Conservation (phyloP, 2,329 filamentous ascomycete species). For the Thermochaetoides dissita region DNA sequence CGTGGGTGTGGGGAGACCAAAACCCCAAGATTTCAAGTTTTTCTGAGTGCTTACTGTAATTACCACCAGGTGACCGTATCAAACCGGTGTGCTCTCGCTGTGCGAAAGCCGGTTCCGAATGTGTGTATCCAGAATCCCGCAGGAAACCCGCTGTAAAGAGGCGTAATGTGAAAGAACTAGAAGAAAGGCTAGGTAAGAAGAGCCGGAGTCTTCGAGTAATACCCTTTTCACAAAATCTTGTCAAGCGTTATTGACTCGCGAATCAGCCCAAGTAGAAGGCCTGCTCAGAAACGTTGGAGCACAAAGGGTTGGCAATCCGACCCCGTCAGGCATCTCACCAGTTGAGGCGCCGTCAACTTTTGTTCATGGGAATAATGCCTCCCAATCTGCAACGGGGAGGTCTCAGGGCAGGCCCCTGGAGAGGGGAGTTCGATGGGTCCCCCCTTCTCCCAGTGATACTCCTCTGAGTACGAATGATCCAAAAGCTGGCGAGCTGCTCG, state of each 20-base stretch:
- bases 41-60: conserved; percentile 6
- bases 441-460: background rate
- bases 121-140: conserved; percentile 76
- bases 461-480: conserved; percentile 4
- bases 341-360: conserved; percentile 3
- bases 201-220: background rate
- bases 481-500: conserved; percentile 56
- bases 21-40: background rate
- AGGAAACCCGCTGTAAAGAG: conserved; percentile 80
- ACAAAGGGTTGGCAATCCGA: conserved; percentile 11
- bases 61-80: conserved; percentile 43
- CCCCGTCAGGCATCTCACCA: conserved; percentile 7
- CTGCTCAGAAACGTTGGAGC: conserved; percentile 53
- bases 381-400: background rate
- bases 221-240: background rate
- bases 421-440: conserved; percentile 2
- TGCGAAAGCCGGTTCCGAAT: conserved; percentile 57
- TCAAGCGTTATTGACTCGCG: background rate
- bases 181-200: conserved; percentile 64
- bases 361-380: conserved; percentile 2
- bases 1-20: background rate
- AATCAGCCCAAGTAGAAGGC: conserved; percentile 64
- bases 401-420: conserved; percentile 2
- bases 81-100: conserved; percentile 74
- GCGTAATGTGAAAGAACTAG: conserved; percentile 79